Conservation (phyloP, 371 early-diverging fungal species). For the Actinomucor elegans region DNA sequence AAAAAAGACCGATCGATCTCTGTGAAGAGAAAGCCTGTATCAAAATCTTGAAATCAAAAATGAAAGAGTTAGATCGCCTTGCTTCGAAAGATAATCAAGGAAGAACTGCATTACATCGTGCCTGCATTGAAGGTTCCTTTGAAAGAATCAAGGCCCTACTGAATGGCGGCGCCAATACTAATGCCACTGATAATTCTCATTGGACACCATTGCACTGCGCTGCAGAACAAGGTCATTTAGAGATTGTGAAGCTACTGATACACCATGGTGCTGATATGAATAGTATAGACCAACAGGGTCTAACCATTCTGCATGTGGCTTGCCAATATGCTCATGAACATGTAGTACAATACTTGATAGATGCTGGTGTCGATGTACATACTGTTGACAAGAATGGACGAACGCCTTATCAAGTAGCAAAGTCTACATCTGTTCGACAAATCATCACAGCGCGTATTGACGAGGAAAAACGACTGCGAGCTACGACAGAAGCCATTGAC, state of each 20-base stretch:
- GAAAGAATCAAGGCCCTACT: constrained; percentile 20
- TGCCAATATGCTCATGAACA: constrained; percentile 43
- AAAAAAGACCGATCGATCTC: constrained; percentile 52
- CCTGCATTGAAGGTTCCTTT: constrained; percentile 28
- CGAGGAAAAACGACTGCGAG: constrained; percentile 39
- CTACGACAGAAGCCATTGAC: constrained; percentile 34
- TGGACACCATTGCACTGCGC: constrained; percentile 89
- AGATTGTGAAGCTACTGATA: constrained; percentile 63
- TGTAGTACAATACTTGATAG: constrained; percentile 65
- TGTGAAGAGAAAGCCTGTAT: constrained; percentile 38
- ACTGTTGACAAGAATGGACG: constrained; percentile 51
- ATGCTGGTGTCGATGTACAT: constrained; percentile 64
- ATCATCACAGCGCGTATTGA: constrained; percentile 39
- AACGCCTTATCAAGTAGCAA: constrained; percentile 57
- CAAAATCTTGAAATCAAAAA: constrained; percentile 25
- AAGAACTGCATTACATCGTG: constrained; percentile 35
- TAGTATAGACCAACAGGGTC: constrained; percentile 38
- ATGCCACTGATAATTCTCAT: constrained; percentile 59
- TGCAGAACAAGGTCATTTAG: constrained; percentile 62
- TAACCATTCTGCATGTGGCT: constrained; percentile 62
- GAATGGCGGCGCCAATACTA: constrained; percentile 76
- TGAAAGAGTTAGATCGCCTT: constrained; percentile 35
- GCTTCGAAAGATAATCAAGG: constrained; percentile 31
- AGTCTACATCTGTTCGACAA: constrained; percentile 24
- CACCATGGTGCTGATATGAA: constrained; percentile 74